A percentile compares a stretch with the other conserved stretches of the same genome.
Conservation (phyloP, 257 asterid genomes). For the Solanum bulbocastanum region DNA sequence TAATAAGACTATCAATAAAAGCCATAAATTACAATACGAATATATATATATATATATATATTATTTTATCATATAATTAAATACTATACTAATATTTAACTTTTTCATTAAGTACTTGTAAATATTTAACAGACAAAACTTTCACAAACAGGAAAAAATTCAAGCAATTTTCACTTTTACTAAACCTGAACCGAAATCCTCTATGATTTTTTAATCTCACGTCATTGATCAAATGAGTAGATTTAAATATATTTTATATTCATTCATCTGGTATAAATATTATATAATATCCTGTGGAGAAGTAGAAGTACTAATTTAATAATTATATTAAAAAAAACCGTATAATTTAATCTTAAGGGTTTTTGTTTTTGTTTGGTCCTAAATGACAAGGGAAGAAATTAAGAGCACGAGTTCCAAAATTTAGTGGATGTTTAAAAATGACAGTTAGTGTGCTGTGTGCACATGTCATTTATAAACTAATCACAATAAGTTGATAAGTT, state of each 20-base stretch:
- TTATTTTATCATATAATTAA: not conserved
- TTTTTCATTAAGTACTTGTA: not conserved
- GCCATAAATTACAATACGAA: not conserved
- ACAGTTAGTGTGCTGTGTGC: not conserved
- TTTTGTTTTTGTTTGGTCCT: not conserved
- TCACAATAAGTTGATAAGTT: not conserved
- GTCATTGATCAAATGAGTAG: not conserved
- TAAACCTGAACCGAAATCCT: not conserved
- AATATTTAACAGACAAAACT: not conserved
- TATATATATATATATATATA: not conserved
- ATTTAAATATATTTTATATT: not conserved
- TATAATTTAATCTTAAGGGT: not conserved
- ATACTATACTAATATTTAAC: not conserved
- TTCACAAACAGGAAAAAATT: not conserved
- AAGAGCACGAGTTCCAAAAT: not conserved
- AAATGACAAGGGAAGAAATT: not conserved
- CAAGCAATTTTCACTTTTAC: not conserved
- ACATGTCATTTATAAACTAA: not conserved
- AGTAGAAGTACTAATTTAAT: not conserved
- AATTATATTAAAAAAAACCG: not conserved
- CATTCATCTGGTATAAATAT: not conserved
- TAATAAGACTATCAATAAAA: too few species aligned
- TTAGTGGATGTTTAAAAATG: not conserved
- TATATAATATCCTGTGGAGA: not conserved
- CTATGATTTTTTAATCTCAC: not conserved